Evolutionary conservation across 1,139 yeast species (phyloP).

Genomic region (Hansenula lynferdii): DNA sequence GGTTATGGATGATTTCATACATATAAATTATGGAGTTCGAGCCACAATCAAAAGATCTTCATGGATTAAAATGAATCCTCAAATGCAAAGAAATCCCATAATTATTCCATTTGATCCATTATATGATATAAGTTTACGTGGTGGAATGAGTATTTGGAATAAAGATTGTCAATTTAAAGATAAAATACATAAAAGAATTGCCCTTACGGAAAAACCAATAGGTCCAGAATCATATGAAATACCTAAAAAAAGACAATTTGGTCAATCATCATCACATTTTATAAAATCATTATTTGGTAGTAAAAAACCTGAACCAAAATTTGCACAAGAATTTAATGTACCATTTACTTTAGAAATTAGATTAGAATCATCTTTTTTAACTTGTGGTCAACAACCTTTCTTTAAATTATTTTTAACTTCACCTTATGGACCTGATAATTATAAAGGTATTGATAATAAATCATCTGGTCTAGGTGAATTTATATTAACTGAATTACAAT

Average conservation of each 20-base stretch:
- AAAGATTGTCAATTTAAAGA: neutral
- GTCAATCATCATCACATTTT: neutral
- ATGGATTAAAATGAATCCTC: constrained; percentile 42
- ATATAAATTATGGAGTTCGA: constrained; percentile 49
- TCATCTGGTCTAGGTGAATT: constrained; percentile 44
- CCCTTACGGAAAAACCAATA: neutral
- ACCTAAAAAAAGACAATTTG: neutral
- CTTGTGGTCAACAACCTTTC: constrained; percentile 28
- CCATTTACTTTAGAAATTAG: constrained; percentile 43
- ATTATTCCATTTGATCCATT: constrained; percentile 49
- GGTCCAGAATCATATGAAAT: neutral
- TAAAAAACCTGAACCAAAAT: neutral
- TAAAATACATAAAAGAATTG: neutral
- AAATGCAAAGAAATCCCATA: constrained; percentile 45
- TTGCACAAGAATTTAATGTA: constrained; percentile 34
- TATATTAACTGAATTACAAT: constrained; percentile 34
- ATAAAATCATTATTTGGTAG: neutral
- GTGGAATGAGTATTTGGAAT: neutral
- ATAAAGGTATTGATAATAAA: constrained; percentile 35
- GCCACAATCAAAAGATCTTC: constrained; percentile 57
- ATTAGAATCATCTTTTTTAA: constrained; percentile 32
- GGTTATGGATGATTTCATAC: constrained; percentile 18
- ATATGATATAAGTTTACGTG: constrained; percentile 1
- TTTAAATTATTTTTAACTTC: constrained; percentile 36
- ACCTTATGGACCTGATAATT: constrained; percentile 30